These are phyloP conservation scores for Volvox africanus DNA, from an alignment of 139 green algal species.

Conservation along the genomic window DNA sequence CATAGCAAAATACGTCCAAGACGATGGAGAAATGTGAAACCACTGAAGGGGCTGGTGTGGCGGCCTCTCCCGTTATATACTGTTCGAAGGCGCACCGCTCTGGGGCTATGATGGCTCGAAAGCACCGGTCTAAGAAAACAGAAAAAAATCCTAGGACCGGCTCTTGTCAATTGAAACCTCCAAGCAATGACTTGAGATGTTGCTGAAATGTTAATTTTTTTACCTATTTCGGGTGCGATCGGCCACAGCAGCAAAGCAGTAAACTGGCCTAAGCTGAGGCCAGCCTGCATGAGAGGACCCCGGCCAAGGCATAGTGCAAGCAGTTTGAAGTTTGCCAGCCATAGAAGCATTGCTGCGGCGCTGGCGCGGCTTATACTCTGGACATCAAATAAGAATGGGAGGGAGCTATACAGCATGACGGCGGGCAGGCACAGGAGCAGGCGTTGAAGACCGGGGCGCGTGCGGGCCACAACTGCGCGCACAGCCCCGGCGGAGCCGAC, in stretches of 20 bases:
- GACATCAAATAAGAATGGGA: not conserved
- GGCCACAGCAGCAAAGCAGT: conserved; percentile 49
- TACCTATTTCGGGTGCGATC: conserved; percentile 34
- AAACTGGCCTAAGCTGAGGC: conserved; percentile 48
- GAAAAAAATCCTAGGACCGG: too few species aligned
- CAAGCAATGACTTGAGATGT: too few species aligned
- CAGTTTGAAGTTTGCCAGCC: conserved; percentile 54
- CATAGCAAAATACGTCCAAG: too few species aligned
- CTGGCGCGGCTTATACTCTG: conserved; percentile 35
- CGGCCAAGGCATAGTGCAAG: conserved; percentile 23
- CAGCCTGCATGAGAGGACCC: conserved; percentile 29
- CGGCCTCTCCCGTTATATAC: too few species aligned
- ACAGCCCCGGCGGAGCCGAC: not conserved
- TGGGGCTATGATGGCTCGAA: too few species aligned
- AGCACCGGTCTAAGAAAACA: too few species aligned
- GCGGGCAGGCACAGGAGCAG: not conserved
- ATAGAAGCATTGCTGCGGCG: conserved; percentile 45
- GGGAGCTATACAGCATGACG: not conserved
- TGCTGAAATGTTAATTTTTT: not conserved
- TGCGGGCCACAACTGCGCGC: not conserved
- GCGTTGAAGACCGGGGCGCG: not conserved
- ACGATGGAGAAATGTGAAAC: too few species aligned
- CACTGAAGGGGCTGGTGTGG: too few species aligned
- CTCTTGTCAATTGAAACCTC: too few species aligned
- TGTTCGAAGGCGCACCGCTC: too few species aligned